A percentile compares a stretch with the other conserved stretches of the same genome.
These are phyloP conservation scores for Hordeum vulgare DNA, from an alignment of 176 grass and related monocot genomes.

Conservation along the genomic window MorexV3_pseudomolecules_assembly NC_058518.1:143987613-143988112, in stretches of 20 bases:
- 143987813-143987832: not conserved
- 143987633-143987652: not conserved
- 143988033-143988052: too few relatives aligned
- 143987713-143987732: not conserved
- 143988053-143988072: too few relatives aligned
- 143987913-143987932: not conserved
- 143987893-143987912: not conserved
- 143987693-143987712: not conserved
- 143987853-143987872: slow-evolving; percentile 4
- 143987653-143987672: not conserved
- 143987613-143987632: not conserved
- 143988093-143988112: too few relatives aligned
- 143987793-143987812: not conserved
- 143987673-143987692: not conserved
- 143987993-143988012: too few relatives aligned
- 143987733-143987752: not conserved
- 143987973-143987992: too few relatives aligned
- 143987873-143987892: not conserved
- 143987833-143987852: not conserved
- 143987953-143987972: too few relatives aligned
- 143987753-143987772: not conserved
- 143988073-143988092: too few relatives aligned
- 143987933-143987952: too few relatives aligned
- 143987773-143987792: not conserved
- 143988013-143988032: too few relatives aligned